Evolutionary conservation across 306 rosid genomes (phyloP), one percentile per base, ranked within the genome.

Genomic region (Rosa persica): DNA sequence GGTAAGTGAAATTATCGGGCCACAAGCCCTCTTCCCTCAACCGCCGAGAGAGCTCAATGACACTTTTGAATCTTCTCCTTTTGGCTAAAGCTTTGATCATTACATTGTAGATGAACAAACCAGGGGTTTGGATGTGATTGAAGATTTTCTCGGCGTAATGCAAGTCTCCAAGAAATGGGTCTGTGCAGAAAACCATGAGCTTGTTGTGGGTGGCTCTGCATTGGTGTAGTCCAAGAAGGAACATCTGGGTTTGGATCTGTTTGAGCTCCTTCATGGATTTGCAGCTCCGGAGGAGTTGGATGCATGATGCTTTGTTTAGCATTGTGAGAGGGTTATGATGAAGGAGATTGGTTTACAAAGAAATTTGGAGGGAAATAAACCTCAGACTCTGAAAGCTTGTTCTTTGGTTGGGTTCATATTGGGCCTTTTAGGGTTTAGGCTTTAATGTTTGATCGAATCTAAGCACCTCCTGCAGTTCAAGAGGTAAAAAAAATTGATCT

Each of bases 1-100:
- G 97, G 78, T 85, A 90, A 2, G 96, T 93, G 76, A 86, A 90
- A 79, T 85, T 90, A 82, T 93, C 91, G 0, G 97, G 96, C 68
- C 84, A 85, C 68, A 89, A 6, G 1, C 84, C 91, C 12, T 78
- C 77, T 61, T 67, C 80, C 85, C 88, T 86, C 76, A 93, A 62
- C 70, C 43, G 82, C n/a, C 68, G 22, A 80, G 85, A 93, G 4
- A 93, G 76, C 62, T 78, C 78, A 67, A 90, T 19, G 42, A 83
- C 85, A 19, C 73, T 76, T 64, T 76, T 58, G 77, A 89, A 90
- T 61, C 80, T 68, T 39, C 79, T 86, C 62, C 6, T 71, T 80
- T 83, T 88, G 4, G 83, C 82, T 48, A 82, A 80, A 15, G 83
- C 83, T 71, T 89, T 88, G 67, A 88, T 83, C 89, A 93, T 79